Percentiles rank a stretch among this genome's conserved stretches.
Evolutionary conservation across 1,139 yeast species (phyloP).

Genomic region (Yamadazyma oceani): DNA sequence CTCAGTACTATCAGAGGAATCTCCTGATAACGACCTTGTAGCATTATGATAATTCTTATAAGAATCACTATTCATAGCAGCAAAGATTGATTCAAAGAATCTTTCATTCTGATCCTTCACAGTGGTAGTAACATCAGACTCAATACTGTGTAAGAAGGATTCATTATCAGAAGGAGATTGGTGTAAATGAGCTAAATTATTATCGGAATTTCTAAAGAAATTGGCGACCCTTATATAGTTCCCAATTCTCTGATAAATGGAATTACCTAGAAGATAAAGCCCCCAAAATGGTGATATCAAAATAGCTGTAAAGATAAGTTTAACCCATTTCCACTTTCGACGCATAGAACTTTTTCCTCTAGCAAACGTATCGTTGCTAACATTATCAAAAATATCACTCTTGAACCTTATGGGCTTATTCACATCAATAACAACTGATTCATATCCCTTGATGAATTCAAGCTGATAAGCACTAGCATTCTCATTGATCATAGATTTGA

Average conservation of each 20-base stretch:
- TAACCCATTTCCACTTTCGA: conserved; percentile 48
- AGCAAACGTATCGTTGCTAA: conserved; percentile 4
- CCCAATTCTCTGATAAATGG: conserved; percentile 41
- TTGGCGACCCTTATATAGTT: conserved; percentile 32
- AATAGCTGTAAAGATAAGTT: conserved; percentile 38
- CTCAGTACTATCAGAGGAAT: neutral
- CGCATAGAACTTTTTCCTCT: conserved; percentile 16
- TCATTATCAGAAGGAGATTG: conserved; percentile 11
- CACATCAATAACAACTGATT: conserved; percentile 53
- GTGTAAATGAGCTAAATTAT: conserved; percentile 34
- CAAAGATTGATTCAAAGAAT: conserved; percentile 60
- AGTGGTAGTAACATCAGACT: conserved; percentile 21
- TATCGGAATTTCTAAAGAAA: conserved; percentile 30
- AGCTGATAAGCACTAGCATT: conserved; percentile 41
- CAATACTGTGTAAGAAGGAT: conserved; percentile 16
- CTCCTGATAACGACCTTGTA: conserved; percentile 5
- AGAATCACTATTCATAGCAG: conserved; percentile 45
- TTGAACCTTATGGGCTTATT: conserved; percentile 27
- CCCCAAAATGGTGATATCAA: conserved; percentile 57
- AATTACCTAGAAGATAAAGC: conserved; percentile 45
- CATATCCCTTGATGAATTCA: conserved; percentile 50
- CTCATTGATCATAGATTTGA: conserved; percentile 40
- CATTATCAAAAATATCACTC: conserved; percentile 5
- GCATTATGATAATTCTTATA: conserved; percentile 21
- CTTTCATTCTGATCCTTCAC: conserved; percentile 56